Evolutionary conservation across 1,284 basidiomycete species (phyloP).

Genomic region (Inonotus obliquus): DNA sequence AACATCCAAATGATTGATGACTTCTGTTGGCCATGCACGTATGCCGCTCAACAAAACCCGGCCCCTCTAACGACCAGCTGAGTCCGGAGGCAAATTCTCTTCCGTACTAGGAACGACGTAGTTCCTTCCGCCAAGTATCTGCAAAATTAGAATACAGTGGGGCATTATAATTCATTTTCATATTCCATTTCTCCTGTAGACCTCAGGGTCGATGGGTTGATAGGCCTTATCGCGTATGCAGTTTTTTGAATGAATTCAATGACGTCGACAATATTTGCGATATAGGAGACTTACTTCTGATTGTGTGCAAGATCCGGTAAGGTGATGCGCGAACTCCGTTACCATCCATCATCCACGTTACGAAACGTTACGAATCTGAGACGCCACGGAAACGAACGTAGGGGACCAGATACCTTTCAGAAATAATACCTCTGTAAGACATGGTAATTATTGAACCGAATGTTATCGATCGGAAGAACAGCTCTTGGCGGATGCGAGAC

Average conservation of each 20-base stretch:
- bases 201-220: neutral
- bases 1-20: constrained; percentile 54
- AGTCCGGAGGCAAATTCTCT: neutral
- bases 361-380: neutral
- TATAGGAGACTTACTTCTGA: neutral
- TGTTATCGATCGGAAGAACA: neutral
- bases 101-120: neutral
- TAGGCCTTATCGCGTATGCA: neutral
- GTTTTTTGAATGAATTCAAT: neutral
- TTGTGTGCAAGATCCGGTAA: neutral
- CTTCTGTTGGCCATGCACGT: constrained; percentile 35
- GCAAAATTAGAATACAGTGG: neutral
- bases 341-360: neutral
- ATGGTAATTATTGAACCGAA: neutral
- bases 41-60: constrained; percentile 10
- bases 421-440: neutral
- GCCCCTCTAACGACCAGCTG: neutral
- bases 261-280: neutral
- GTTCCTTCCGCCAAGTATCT: neutral
- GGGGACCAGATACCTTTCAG: neutral
- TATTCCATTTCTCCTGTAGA: neutral
- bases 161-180: neutral
- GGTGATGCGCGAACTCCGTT: neutral
- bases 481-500: neutral
- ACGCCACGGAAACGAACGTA: no score